Evolutionary conservation across 2,329 filamentous ascomycete species (phyloP).

Genomic region (Cordyceps tenuipes): DNA sequence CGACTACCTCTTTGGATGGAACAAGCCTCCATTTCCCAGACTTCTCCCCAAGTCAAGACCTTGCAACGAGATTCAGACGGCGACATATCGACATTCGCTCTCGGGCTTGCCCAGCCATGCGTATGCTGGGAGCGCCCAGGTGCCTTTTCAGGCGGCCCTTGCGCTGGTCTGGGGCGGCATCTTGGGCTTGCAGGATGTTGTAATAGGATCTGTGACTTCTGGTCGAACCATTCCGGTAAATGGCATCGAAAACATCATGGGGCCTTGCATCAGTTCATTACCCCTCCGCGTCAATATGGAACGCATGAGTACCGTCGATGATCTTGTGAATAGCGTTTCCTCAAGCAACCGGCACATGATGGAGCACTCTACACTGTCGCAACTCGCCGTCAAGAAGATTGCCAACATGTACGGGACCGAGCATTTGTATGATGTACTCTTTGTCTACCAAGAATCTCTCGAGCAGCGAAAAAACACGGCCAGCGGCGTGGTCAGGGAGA

Average conservation of each 20-base stretch:
- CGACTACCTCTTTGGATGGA: slow-evolving; percentile 50
- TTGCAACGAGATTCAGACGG: neutral
- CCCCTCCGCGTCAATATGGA: slow-evolving; percentile 60
- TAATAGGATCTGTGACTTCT: slow-evolving; percentile 73
- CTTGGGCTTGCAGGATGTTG: slow-evolving; percentile 55
- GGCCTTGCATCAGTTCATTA: slow-evolving; percentile 70
- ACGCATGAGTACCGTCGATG: slow-evolving; percentile 40
- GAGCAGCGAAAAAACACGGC: slow-evolving; percentile 25
- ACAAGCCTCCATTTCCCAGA: slow-evolving; percentile 48
- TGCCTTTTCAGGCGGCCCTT: slow-evolving; percentile 67
- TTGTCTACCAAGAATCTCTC: slow-evolving; percentile 77
- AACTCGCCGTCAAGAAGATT: slow-evolving; percentile 60
- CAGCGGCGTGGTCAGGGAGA: slow-evolving; percentile 38
- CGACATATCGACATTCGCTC: neutral
- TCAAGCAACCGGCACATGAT: slow-evolving; percentile 57
- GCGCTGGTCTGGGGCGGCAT: slow-evolving; percentile 58
- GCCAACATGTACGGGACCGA: slow-evolving; percentile 46
- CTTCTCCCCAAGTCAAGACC: neutral
- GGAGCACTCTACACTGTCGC: slow-evolving; percentile 52
- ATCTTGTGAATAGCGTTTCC: slow-evolving; percentile 59
- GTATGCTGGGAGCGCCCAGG: slow-evolving; percentile 45
- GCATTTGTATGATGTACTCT: slow-evolving; percentile 65
- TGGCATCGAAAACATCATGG: slow-evolving; percentile 64
- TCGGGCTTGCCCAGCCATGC: neutral
- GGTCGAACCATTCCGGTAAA: slow-evolving; percentile 66